Evolutionary conservation across 257 asterid species (phyloP), one percentile per base, ranked within the genome.

Genomic region (Penstemon newberryi): DNA sequence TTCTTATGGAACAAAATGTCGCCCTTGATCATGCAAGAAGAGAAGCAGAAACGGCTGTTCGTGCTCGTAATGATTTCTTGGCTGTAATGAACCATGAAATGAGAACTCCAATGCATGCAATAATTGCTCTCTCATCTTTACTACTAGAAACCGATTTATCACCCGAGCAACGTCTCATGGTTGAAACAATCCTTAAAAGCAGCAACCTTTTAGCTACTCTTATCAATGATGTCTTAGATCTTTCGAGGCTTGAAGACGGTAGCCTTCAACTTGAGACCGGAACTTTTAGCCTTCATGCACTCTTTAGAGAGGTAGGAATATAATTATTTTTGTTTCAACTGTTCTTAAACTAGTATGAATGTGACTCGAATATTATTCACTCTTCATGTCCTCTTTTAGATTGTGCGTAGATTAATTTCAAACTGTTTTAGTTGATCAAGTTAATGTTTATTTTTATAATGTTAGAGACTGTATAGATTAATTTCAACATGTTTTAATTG

Each of bases 71-170:
- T 38, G 98, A 94, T 82, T 94, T 94, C 84, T 77, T 94, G 81
- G 96, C 96, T 5, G 99, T 94, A 52, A 91, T 94, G 98, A 94
- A 94, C 79, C 99, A 94, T 76, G 99, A 94, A 71, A 94, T 94
- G 99, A 82, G 99, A 75, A 94, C 98, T 52, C 98, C 99, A 6
- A 89, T 94, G 96, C 99, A 94, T 79, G 96, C 98, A 40, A 84
- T 91, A 71, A 87, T 87, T 64, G 96, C 98, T 44, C 96, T 94
- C 65, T 89, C 96, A 5, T 89, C 98, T 57, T 83, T 94, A 68
- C 70, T 94, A 62, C 96, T 84, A 79, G 99, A 94, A 76, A 91
- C 96, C 7, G 90, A 87, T 69, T 75, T 94, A 69, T 80, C 89
- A 33, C 96, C 96, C 8, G 99, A 94, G 89, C 99, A 94, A 59